Evolutionary conservation across 192 early-diverging fungal genomes (phyloP), one percentile per base, ranked within the genome.

Genomic region (Geranomyces michiganensis): DNA sequence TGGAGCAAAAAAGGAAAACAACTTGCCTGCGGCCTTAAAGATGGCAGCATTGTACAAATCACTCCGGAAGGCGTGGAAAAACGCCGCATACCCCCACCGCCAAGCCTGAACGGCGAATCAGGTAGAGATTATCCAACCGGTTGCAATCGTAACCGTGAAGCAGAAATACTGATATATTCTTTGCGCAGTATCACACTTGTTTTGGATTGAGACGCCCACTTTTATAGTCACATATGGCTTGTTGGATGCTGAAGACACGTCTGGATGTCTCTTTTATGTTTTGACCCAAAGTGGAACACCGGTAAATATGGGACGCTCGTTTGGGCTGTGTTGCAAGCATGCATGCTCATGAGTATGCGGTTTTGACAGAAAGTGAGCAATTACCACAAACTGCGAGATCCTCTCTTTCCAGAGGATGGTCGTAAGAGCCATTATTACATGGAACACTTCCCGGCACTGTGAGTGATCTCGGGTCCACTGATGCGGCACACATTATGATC

Each of bases 1-100:
- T 96, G 94, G 94, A 94, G 92, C 43, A 83, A 82, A 33, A 96
- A 96, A 71, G 94, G 94, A 71, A 94, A 93, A 70, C 94, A 94
- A 73, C 85, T 96, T 44, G 88, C 89, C 30, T 90, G 90, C 31
- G 94, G 93, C 26, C 84, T 83, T 31, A 49, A 74, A n/a, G 63
- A 70, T 9, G 92, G 88, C 6, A 32, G 49, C 29, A 75, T 96
- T 22, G 73, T 79, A 0, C 90, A 93, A 67, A 81, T 89, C 64
- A 81, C 82, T 8, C 85, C 85, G 0, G 81, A 85, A 26, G 94
- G 92, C 32, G 77, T 49, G 14, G 62, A 80, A 1, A 93, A 91
- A 73, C 83, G 83, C 44, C 67, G 67, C 5, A 80, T 90, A 56
- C 64, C 67, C 21, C 71, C 82, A 19, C 91, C 85, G 24, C 21